Base-by-base conservation (phyloP, 768 basidiomycete species). In the Psilocybe cubensis region DNA sequence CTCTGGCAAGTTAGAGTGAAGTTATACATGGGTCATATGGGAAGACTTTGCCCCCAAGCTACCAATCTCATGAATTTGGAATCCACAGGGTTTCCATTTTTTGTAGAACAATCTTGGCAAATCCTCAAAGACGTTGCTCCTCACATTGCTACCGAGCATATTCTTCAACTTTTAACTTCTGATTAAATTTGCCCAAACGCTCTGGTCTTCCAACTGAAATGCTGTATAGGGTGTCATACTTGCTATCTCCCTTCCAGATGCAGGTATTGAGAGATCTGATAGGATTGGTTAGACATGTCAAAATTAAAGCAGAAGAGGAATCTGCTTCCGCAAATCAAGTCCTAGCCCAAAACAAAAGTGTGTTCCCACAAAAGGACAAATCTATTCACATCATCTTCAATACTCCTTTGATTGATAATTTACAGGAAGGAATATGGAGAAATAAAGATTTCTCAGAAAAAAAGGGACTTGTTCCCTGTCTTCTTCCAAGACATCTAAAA, bases 21-120 rank as follows among this genome's bases (percentile, higher is more conserved):
- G 1, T 46, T 67, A 10, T 61, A 64, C 27, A 12, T 66, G 2
- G 68, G 69, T 1, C 71, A 72, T 45, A 24, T 59, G 0, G 66
- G 66, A 0, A 3, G 18, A 0, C 57, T 52, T 0, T 70, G 66
- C 52, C 68, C 65, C 12, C 10, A 14, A 73, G 68, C 44, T 72
- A 70, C 14, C 23, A 11, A 46, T 23, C n/a, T 23, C 6, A 52
- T 47, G 27, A 69, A 69, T 17, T 71, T 50, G 58, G 8, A 3
- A 29, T 20, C 4, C 10, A 14, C 14, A 8, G 1, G 3, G 1
- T 31, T 24, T 6, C 24, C 20, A 46, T 5, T 48, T 12, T 9
- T 46, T 4, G 33, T 24, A 11, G 10, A 14, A 14, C 12, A 5
- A 4, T 38, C 23, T 14, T 20, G 33, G 10, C 2, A 9, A 40